Conservation (phyloP, 441 rosid species). For the Populus hybrid region DNA sequence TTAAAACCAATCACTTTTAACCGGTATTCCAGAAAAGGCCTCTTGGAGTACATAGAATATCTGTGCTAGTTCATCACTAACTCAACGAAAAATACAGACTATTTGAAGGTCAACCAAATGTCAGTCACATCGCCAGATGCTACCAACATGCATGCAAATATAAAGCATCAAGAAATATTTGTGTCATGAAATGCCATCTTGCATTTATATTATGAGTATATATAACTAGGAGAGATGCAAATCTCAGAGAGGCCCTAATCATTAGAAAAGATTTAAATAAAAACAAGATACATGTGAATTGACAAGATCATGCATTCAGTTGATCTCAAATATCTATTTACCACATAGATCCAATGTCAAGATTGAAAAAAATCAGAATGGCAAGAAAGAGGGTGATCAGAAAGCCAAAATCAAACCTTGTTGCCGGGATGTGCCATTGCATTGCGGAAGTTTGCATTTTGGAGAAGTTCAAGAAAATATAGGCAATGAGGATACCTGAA, state of each 20-base stretch:
- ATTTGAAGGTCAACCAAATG: not conserved
- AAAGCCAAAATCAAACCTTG: conserved; percentile 55
- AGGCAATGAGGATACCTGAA: conserved; percentile 97
- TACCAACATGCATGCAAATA: not conserved
- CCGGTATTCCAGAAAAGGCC: not conserved
- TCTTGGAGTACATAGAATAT: not conserved
- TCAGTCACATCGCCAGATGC: not conserved
- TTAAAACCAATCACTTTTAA: not conserved
- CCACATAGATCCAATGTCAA: not conserved
- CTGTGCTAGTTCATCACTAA: not conserved
- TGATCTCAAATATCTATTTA: not conserved
- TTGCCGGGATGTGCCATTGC: conserved; percentile 98
- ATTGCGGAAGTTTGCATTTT: conserved; percentile 81
- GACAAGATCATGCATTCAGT: not conserved
- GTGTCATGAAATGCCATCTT: not conserved
- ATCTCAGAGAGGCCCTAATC: not conserved
- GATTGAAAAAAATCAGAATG: not conserved
- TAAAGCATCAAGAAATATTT: not conserved
- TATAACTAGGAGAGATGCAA: not conserved
- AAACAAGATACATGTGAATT: not conserved
- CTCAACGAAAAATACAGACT: not conserved
- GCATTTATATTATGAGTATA: not conserved
- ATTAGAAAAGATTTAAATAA: not conserved
- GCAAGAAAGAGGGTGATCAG: not conserved
- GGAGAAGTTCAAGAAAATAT: conserved; percentile 88